These are phyloP conservation scores for Urtica urens DNA, from an alignment of 306 rosid species.

Conservation along the genomic window DNA sequence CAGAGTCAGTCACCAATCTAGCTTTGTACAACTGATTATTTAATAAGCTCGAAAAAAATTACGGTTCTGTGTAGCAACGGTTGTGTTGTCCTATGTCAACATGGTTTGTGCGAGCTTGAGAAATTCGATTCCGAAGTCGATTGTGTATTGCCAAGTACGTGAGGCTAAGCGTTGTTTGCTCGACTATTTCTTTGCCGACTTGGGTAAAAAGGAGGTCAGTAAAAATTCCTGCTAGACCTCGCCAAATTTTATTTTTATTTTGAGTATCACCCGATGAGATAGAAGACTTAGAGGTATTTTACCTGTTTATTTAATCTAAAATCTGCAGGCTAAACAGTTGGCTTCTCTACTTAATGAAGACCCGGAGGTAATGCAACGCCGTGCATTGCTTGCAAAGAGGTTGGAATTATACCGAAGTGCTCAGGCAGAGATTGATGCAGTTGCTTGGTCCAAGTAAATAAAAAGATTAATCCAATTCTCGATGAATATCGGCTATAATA, in stretches of 20 bases:
- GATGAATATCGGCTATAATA: neutral
- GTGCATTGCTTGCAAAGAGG: slow-evolving; percentile 20
- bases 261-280: too few relatives aligned
- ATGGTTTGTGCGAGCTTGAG: slow-evolving; percentile 25
- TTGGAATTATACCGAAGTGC: slow-evolving; percentile 35
- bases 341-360: slow-evolving; percentile 29
- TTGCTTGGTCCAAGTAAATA: slow-evolving; percentile 27
- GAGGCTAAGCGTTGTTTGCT: slow-evolving; percentile 41
- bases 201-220: slow-evolving; percentile 31
- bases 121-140: slow-evolving; percentile 31
- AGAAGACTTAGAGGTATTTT: too few relatives aligned
- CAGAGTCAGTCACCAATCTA: too few relatives aligned
- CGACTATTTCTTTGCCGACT: slow-evolving; percentile 29
- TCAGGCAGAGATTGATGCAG: slow-evolving; percentile 27
- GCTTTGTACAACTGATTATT: too few relatives aligned
- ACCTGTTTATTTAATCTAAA: neutral
- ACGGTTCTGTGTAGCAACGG: too few relatives aligned
- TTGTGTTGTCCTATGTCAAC: slow-evolving; percentile 31
- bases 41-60: too few relatives aligned
- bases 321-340: slow-evolving; percentile 24
- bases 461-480: neutral
- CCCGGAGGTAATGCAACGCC: slow-evolving; percentile 37
- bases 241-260: too few relatives aligned
- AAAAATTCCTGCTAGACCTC: too few relatives aligned
- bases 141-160: slow-evolving; percentile 34